Evolutionary conservation across 495 filamentous ascomycete species (phyloP).

Genomic region (Neurospora hispaniola): DNA sequence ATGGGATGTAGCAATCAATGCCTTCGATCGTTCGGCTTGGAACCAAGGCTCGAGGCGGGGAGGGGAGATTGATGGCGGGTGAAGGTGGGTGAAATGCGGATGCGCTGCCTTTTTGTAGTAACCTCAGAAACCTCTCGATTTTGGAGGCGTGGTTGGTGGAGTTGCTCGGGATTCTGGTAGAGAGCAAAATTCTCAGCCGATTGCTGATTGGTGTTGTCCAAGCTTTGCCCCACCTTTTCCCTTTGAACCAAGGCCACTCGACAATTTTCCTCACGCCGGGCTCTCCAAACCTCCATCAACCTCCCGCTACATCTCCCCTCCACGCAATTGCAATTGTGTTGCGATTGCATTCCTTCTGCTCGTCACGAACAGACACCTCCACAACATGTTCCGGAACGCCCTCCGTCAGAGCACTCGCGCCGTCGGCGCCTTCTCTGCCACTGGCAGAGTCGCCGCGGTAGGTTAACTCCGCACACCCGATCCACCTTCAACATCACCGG

Average conservation of each 20-base stretch:
- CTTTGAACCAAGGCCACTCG: constrained; percentile 10
- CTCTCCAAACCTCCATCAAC: constrained; percentile 6
- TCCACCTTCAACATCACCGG: constrained; percentile 29
- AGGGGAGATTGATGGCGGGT: background rate
- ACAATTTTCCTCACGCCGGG: constrained; percentile 17
- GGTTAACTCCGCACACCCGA: constrained; percentile 44
- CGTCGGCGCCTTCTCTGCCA: constrained; percentile 84
- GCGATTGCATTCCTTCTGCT: constrained; percentile 37
- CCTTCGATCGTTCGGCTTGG: background rate
- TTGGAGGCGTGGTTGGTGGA: background rate
- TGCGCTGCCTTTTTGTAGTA: background rate
- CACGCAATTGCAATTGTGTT: constrained; percentile 31
- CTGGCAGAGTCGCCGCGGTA: constrained; percentile 85
- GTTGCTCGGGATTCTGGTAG: constrained; percentile 1
- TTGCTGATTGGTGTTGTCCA: constrained; percentile 21
- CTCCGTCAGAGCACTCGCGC: constrained; percentile 88
- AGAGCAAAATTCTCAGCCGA: constrained; percentile 28
- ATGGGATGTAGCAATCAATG: background rate
- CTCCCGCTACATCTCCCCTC: background rate
- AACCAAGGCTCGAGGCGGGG: background rate
- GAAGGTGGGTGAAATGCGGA: background rate
- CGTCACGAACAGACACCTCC: constrained; percentile 29
- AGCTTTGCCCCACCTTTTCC: constrained; percentile 3
- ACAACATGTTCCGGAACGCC: constrained; percentile 92
- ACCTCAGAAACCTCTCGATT: background rate